Base-by-base conservation (phyloP, 805 yeast species). In the Helenozyma rhizophorensis region DNA sequence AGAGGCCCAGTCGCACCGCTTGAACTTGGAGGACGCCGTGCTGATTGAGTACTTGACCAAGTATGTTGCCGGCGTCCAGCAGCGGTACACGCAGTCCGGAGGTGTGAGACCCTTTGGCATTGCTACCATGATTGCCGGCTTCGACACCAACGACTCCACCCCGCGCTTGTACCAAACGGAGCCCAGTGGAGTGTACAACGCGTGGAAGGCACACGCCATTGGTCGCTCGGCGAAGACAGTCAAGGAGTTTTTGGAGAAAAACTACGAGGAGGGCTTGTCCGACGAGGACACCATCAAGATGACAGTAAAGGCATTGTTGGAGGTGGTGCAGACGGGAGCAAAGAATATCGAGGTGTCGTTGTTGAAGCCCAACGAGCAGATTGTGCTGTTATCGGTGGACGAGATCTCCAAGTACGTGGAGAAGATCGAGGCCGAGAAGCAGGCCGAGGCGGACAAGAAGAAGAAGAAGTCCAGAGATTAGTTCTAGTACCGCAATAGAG, bases 31-130 rank as follows among this genome's bases (percentile, higher is more conserved):
- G 58, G 97, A 93, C 55, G 83, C 97, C 1, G 96, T 88, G 8
- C 70, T 87, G 12, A 74, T 93, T 37, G 97, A 93, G 55, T 93
- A 89, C 58, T 70, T 93, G 58, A 87, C 98, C 23, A 83, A 83
- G 58, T 86, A 86, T 53, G 86, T 93, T 43, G 98, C 98, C n/a
- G 96, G 97, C 14, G 90, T 90, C 27, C 97, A 93, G 62, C 98
- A 93, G 60, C 77, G 81, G 60, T 93, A 90, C 64, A 93, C 98
- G 5, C 98, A 93, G 62, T 80, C 94, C 31, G 98, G 98, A 47
- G 98, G 98, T 61, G 96, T 93, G 16, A 78, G 98, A 62, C 98
- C 98, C 14, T 93, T 93, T 58, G 98, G 98, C 37, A 84, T 93
- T 48, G 82, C 96, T 32, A 93, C 97, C 18, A 69, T 93, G 51